Evolutionary conservation across 2,329 filamentous ascomycete species (phyloP), one percentile per base, ranked within the genome.

Genomic region (Dactylellina leptospora): DNA sequence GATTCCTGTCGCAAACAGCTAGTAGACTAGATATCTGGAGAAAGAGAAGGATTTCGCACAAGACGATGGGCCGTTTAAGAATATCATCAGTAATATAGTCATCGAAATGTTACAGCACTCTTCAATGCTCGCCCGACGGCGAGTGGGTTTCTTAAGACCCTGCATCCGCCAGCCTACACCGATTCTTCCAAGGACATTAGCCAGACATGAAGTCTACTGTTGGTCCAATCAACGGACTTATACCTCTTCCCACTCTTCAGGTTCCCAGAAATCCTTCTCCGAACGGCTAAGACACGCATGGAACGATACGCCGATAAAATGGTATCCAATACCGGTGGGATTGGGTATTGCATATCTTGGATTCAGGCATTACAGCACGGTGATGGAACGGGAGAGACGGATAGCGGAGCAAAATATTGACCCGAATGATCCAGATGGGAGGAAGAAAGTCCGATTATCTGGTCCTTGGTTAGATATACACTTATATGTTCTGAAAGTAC

Each of bases 321-420:
- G 93, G 93, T 91, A 92, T 80, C 91, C 90, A 48, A 96, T 97
- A 76, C 93, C 93, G 20, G 86, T 96, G 61, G 91, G 89, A 23
- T 84, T 96, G 20, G 93, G 93, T 71, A 88, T 96, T 77, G 91
- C 86, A 64, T 92, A 96, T 77, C 84, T 97, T 6, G 93, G 92
- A 22, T 83, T 90, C 55, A 84, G 93, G 54, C 92, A 96, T 77
- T 88, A 96, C 79, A 95, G 93, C 80, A 91, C 91, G 78, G 86
- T 91, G 61, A 87, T 84, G 70, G 79, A 82, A 42, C 79, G 84
- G 25, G 83, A 51, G 79, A 81, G 72, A 83, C 85, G 69, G 84
- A 83, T 75, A 81, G 81, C 68, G 78, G 79, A 5, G 78, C 81
- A 59, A 79, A 78, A 30, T 82, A 79, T 23, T 78, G 81, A 85